Evolutionary conservation across 805 yeast species (phyloP).

Genomic region (Nakazawaea holstii): DNA sequence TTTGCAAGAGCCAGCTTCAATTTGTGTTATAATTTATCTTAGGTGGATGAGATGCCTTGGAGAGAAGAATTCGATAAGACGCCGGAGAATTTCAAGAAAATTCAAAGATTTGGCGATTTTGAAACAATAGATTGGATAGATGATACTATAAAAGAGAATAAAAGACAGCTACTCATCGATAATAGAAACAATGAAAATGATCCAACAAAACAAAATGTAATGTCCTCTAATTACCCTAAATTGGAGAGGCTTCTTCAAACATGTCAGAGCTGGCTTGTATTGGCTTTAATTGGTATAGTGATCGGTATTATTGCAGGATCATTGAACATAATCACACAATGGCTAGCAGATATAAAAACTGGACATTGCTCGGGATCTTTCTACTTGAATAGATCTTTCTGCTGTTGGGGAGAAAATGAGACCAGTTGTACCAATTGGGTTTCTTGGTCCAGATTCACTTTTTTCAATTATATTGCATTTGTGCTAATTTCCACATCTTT

Average conservation of each 20-base stretch:
- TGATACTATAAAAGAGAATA: conserved; percentile 49
- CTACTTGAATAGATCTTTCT: conserved; percentile 67
- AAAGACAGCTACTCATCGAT: conserved; percentile 18
- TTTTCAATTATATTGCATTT: conserved; percentile 52
- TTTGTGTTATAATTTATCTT: too few relatives aligned
- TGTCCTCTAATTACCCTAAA: conserved; percentile 15
- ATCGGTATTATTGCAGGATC: conserved; percentile 84
- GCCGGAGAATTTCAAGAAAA: conserved; percentile 15
- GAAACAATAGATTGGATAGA: conserved; percentile 68
- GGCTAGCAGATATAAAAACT: conserved; percentile 70
- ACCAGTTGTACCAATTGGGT: conserved; percentile 63
- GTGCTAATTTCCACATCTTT: conserved; percentile 54
- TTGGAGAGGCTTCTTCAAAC: conserved; percentile 27
- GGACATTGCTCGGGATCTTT: conserved; percentile 75
- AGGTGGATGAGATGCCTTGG: conserved; percentile 5
- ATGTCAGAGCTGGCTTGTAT: conserved; percentile 63
- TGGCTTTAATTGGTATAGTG: conserved; percentile 67
- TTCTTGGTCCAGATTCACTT: conserved; percentile 45
- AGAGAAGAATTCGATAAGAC: conserved; percentile 3
- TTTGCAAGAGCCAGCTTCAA: too few relatives aligned
- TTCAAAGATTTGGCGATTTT: conserved; percentile 53
- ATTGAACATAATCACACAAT: conserved; percentile 77
- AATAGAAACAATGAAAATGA: background rate
- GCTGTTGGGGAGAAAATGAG: conserved; percentile 67
- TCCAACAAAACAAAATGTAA: conserved; percentile 9